Base-by-base conservation (phyloP, 495 filamentous ascomycete genomes). In the Hypoxylon fuscum region DNA sequence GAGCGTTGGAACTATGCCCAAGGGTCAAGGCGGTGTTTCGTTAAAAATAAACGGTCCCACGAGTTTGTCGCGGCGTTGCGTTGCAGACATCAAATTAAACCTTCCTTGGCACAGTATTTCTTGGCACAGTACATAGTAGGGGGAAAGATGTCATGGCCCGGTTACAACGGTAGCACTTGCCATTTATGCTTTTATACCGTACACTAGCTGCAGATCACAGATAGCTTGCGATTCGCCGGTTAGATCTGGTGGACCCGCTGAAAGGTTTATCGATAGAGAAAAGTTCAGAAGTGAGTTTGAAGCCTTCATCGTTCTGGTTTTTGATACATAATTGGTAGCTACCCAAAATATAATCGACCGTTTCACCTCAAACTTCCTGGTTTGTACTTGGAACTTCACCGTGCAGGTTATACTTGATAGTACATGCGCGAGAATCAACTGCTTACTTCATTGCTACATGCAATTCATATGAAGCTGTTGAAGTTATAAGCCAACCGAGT, bases 211-310 rank as follows among this genome's bases (percentile, higher is more conserved):
- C 15, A 1, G 5, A 5, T 7, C n/a, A 5, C 3, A 18, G 15
- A 20, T 6, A 17, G 9, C 9, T 17, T 40, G 37, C 15, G 18
- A 6, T 1, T 40, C 17, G 1, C 37, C 15, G 8, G 14, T 17
- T 5, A 18, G 37, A 7, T 18, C 4, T 7, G 9, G 15, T 32
- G 27, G 44, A 17, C 21, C 62, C 62, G 31, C 54, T 55, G 51
- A 65, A 65, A 65, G 55, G 55, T 65, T 65, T 46, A 65, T 65
- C 62, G 62, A 65, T 65, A 65, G 8, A 47, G 32, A 65, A 65
- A 65, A 51, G 43, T 62, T 46, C 27, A 59, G 27, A 32, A 48
- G 14, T 5, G 17, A 20, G 37, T 17, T 20, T 40, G 22, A 47
- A 47, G 43, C 12, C 14, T 47, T 47, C 23, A 5, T 46, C 12